A percentile compares a stretch with the other conserved stretches of the same genome.
Conservation (phyloP, 495 filamentous ascomycete genomes). For the Durotheca rogersii region DNA sequence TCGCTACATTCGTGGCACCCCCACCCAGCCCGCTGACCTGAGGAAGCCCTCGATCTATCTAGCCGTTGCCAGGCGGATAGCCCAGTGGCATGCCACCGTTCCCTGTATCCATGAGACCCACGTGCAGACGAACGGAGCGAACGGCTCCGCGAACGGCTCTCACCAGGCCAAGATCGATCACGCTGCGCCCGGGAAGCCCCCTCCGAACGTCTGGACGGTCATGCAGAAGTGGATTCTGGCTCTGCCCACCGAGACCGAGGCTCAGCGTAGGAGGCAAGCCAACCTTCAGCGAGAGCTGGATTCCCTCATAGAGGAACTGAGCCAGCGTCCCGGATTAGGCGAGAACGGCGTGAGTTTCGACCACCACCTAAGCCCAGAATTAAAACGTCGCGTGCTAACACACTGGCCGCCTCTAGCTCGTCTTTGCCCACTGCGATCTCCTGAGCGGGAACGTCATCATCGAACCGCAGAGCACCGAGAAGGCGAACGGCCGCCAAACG, state of each 20-base stretch:
- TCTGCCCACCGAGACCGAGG: slow-evolving; percentile 68
- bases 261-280: slow-evolving; percentile 64
- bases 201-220: slow-evolving; percentile 87
- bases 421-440: slow-evolving; percentile 95
- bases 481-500: slow-evolving; percentile 32
- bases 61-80: slow-evolving; percentile 78
- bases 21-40: slow-evolving; percentile 78
- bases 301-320: slow-evolving; percentile 65
- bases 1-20: slow-evolving; percentile 77
- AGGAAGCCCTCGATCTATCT: slow-evolving; percentile 69
- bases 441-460: slow-evolving; percentile 94
- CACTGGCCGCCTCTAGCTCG: slow-evolving; percentile 53
- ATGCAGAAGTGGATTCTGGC: slow-evolving; percentile 94
- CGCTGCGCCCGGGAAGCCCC: slow-evolving; percentile 61
- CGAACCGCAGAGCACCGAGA: slow-evolving; percentile 27
- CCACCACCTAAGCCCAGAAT: not conserved
- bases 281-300: slow-evolving; percentile 73
- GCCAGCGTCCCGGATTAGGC: slow-evolving; percentile 71
- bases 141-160: slow-evolving; percentile 20
- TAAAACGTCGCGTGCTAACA: slow-evolving; percentile 28
- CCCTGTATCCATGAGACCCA: slow-evolving; percentile 54
- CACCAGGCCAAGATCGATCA: slow-evolving; percentile 51
- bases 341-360: slow-evolving; percentile 63
- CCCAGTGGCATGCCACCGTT: slow-evolving; percentile 89
- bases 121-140: slow-evolving; percentile 13